Conservation (phyloP, 1,284 basidiomycete species). For the Boletellus dicymbophilus region DNA sequence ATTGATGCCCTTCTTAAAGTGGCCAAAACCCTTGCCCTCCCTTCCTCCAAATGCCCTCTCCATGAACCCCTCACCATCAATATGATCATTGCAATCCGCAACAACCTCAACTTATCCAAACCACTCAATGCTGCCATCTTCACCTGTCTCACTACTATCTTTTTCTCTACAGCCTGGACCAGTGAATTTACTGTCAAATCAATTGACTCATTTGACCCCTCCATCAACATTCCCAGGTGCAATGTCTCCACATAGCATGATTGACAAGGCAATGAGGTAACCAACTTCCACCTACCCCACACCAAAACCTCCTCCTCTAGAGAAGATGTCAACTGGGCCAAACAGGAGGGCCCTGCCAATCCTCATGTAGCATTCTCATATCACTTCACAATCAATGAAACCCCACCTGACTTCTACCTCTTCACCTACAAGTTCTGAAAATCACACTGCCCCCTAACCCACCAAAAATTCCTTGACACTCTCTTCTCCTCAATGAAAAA, state of each 20-base stretch:
- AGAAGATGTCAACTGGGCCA: neutral
- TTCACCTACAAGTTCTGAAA: neutral
- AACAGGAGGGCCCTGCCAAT: neutral
- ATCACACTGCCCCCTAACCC: neutral
- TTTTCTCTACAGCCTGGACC: neutral
- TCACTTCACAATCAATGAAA: neutral
- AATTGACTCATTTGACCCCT: neutral
- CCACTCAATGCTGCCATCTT: neutral
- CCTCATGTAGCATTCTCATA: neutral
- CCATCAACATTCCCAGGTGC: neutral
- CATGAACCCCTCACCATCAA: neutral
- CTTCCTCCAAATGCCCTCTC: neutral
- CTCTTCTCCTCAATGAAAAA: neutral
- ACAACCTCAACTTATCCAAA: neutral
- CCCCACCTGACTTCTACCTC: neutral
- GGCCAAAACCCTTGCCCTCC: neutral
- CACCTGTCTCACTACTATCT: neutral
- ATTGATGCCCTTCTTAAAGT: neutral
- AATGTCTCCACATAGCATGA: neutral
- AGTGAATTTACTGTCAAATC: neutral
- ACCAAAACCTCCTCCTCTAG: neutral
- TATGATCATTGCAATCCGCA: neutral
- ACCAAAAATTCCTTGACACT: neutral
- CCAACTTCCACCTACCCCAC: neutral
- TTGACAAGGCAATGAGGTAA: neutral